Percentiles rank a stretch among this genome's conserved stretches.
phyloP scores from a whole-genome alignment of 495 filamentous ascomycete genomes.

The Tuber brumale region DNA sequence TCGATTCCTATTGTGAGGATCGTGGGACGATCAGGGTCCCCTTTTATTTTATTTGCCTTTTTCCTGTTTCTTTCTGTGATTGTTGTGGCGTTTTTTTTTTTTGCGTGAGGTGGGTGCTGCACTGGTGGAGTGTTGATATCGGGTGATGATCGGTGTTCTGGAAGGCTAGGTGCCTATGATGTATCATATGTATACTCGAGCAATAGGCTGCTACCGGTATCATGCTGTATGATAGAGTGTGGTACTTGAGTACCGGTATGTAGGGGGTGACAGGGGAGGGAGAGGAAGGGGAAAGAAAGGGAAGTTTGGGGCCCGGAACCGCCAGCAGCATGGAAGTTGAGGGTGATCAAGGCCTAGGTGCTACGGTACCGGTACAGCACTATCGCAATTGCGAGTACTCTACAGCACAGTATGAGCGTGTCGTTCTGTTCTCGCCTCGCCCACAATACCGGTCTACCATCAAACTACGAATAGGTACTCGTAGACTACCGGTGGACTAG shows the following conservation, averaged over 20 bases:
- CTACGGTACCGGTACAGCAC: neutral
- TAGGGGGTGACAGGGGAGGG: neutral
- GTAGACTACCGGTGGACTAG: neutral
- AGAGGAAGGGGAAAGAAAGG: neutral
- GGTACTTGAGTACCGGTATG: neutral
- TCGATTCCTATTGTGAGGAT: neutral
- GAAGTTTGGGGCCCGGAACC: neutral
- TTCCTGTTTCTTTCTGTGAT: neutral
- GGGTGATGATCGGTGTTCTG: neutral
- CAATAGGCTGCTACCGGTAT: neutral
- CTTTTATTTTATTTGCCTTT: neutral
- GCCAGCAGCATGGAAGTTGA: neutral
- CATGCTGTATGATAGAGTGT: no score
- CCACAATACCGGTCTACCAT: neutral
- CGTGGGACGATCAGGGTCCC: neutral
- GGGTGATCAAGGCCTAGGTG: neutral
- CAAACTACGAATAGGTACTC: neutral
- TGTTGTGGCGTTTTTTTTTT: neutral
- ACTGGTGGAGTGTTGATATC: neutral
- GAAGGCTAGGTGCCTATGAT: neutral
- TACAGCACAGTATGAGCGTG: no score
- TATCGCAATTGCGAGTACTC: no score
- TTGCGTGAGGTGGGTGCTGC: neutral
- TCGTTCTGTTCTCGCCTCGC: neutral
- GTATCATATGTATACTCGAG: neutral